Evolutionary conservation across 2,329 filamentous ascomycete genomes (phyloP).

Genomic region (Daldinia eschscholtzii): DNA sequence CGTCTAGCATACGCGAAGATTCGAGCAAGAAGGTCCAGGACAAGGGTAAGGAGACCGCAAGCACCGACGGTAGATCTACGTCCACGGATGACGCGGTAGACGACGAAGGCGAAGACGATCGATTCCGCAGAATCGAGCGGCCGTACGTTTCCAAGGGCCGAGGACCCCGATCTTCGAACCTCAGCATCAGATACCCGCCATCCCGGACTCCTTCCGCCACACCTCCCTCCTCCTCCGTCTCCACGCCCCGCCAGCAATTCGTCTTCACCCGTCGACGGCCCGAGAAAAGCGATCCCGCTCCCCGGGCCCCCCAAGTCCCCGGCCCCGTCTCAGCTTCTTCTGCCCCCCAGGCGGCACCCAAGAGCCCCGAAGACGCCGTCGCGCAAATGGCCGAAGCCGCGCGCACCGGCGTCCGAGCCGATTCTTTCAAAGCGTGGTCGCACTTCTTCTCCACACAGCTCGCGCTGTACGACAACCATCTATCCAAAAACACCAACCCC

Average conservation of each 20-base stretch:
- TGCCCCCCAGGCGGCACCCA: background rate
- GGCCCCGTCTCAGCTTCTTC: too few relatives aligned
- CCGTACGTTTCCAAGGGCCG: background rate
- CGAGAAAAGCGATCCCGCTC: background rate
- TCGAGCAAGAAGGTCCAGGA: background rate
- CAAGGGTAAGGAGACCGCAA: background rate
- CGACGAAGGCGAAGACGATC: too few relatives aligned
- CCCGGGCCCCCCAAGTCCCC: too few relatives aligned
- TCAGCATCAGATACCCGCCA: background rate
- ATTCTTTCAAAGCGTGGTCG: constrained; percentile 3
- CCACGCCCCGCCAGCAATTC: background rate
- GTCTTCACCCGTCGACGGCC: background rate
- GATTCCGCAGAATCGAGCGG: background rate
- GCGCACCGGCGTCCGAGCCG: background rate
- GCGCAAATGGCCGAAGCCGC: background rate
- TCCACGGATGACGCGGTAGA: background rate
- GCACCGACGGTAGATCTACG: background rate
- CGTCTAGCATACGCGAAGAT: background rate
- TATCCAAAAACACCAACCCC: background rate
- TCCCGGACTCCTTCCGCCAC: background rate
- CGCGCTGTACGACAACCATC: background rate
- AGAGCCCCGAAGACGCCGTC: constrained; percentile 2
- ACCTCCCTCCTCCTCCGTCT: background rate
- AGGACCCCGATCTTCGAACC: background rate
- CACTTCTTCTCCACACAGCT: constrained; percentile 4